A percentile compares a stretch with the other conserved stretches of the same genome.
Conservation (phyloP, 2,329 filamentous ascomycete genomes). For the Trichoderma asperellum region DNA sequence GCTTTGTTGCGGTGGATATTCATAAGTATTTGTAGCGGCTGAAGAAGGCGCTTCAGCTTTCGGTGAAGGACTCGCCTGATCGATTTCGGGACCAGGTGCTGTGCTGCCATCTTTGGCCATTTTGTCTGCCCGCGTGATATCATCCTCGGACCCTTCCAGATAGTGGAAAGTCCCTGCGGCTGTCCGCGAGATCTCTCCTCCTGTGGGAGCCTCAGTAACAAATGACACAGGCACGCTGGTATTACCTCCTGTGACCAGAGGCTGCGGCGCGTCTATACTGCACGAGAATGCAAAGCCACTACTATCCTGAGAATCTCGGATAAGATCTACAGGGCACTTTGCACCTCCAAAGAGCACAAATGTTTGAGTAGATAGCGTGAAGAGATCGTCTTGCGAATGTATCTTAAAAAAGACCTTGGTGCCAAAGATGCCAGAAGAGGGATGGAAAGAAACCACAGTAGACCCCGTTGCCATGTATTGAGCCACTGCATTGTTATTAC, state of each 20-base stretch:
- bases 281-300: slow-evolving; percentile 72
- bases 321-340: slow-evolving; percentile 62
- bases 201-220: slow-evolving; percentile 55
- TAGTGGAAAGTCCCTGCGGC: slow-evolving; percentile 53
- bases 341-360: slow-evolving; percentile 79
- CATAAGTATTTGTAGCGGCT: slow-evolving; percentile 50
- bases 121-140: slow-evolving; percentile 47
- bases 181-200: slow-evolving; percentile 57
- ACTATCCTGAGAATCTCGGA: slow-evolving; percentile 61
- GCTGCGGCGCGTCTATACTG: slow-evolving; percentile 70
- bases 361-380: slow-evolving; percentile 61
- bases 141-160: slow-evolving; percentile 55
- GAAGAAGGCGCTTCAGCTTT: slow-evolving; percentile 49
- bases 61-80: slow-evolving; percentile 49
- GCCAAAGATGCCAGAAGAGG: slow-evolving; percentile 68
- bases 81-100: slow-evolving; percentile 43
- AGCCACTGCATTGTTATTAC: slow-evolving; percentile 66
- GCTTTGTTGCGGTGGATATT: slow-evolving; percentile 49
- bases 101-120: slow-evolving; percentile 44
- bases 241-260: slow-evolving; percentile 53
- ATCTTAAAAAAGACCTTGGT: slow-evolving; percentile 75
- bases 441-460: slow-evolving; percentile 71
- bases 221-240: slow-evolving; percentile 60
- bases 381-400: slow-evolving; percentile 73
- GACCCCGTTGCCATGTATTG: slow-evolving; percentile 64